Evolutionary conservation across 805 yeast species (phyloP).

Genomic region (Zygotorulaspora danielsina): DNA sequence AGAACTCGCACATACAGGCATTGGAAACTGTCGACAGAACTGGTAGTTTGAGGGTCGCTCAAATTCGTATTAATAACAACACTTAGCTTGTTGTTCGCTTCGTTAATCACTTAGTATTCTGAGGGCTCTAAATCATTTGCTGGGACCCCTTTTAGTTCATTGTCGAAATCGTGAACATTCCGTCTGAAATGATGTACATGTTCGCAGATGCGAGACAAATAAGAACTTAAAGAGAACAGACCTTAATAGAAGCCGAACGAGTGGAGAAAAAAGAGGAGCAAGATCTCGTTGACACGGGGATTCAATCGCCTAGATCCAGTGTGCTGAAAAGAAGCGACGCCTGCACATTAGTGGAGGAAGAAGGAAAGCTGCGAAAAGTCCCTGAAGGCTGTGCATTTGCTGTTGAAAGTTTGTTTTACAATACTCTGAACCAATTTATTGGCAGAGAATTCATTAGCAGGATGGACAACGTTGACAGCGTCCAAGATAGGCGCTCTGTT

Average conservation of each 20-base stretch:
- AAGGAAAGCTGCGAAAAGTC: background rate
- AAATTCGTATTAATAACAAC: no score
- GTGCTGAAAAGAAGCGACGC: background rate
- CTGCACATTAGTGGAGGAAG: background rate
- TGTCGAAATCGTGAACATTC: background rate
- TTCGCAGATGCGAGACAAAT: constrained; percentile 1
- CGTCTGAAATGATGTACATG: background rate
- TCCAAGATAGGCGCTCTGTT: constrained; percentile 18
- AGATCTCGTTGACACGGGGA: background rate
- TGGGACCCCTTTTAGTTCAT: constrained; percentile 4
- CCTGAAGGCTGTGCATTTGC: background rate
- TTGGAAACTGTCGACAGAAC: background rate
- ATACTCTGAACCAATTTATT: no score
- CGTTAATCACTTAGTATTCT: no score
- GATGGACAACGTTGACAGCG: constrained; percentile 11
- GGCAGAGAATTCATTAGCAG: background rate
- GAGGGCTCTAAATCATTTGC: background rate
- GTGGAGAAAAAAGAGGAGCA: background rate
- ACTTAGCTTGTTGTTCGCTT: no score
- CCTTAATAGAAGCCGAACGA: background rate
- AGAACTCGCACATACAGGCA: constrained; percentile 12
- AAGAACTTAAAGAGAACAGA: background rate
- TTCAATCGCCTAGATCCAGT: background rate
- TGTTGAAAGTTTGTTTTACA: background rate
- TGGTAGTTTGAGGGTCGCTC: no score